Percentiles rank a stretch among this genome's conserved stretches.
phyloP scores from a whole-genome alignment of 2,329 filamentous ascomycete genomes.

The Fusarium metavorans region DNA sequence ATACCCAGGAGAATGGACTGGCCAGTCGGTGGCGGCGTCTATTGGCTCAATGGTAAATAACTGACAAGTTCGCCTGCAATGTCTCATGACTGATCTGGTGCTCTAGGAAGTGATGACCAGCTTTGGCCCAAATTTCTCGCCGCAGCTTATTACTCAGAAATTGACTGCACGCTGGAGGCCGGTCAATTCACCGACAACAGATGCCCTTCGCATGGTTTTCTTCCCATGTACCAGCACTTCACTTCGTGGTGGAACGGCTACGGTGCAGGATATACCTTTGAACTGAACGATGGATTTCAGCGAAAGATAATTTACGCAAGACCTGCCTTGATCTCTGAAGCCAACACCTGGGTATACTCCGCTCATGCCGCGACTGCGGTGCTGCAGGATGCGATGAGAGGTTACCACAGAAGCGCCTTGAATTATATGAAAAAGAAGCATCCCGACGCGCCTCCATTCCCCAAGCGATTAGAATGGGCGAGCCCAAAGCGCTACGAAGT shows the following conservation, averaged over 20 bases:
- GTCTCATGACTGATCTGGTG: neutral
- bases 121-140: neutral
- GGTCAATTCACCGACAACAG: neutral
- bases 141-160: neutral
- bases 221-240: conserved; percentile 3
- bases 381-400: conserved; percentile 9
- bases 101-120: neutral
- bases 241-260: conserved; percentile 11
- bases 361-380: conserved; percentile 5
- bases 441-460: neutral
- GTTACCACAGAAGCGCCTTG: neutral
- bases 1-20: conserved; percentile 14
- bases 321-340: neutral
- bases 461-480: neutral
- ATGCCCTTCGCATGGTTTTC: neutral
- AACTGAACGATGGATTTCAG: conserved; percentile 6
- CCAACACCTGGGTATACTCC: conserved; percentile 20
- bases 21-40: conserved; percentile 13
- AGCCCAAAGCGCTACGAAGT: too few species aligned
- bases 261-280: neutral
- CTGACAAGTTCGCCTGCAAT: neutral
- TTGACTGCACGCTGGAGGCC: neutral
- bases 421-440: neutral
- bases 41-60: conserved; percentile 19
- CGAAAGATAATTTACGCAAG: conserved; percentile 9